These are phyloP conservation scores for Rhizophora mangle DNA, from an alignment of 345 rosid genomes.

Conservation along the genomic window DNA sequence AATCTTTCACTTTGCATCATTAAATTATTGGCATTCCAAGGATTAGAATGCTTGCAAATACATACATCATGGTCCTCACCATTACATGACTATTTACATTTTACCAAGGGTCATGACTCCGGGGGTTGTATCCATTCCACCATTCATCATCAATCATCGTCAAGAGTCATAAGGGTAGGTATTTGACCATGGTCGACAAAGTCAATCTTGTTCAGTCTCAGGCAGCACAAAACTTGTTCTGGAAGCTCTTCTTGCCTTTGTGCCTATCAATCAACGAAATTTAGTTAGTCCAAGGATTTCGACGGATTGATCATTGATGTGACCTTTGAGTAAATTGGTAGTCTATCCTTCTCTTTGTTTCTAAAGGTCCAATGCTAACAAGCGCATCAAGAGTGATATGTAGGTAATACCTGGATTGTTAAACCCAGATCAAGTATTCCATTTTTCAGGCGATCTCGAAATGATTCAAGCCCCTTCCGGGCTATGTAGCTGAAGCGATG, in stretches of 20 bases:
- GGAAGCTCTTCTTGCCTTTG: slow-evolving; percentile 90
- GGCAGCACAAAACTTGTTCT: slow-evolving; percentile 71
- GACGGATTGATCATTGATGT: no score
- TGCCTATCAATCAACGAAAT: slow-evolving; percentile 46
- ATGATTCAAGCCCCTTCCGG: slow-evolving; percentile 84
- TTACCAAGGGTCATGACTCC: no score
- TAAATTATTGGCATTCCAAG: not conserved
- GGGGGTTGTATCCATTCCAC: no score
- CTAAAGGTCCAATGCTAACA: not conserved
- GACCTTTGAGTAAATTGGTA: no score
- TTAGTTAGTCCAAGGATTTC: not conserved
- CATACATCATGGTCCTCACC: slow-evolving; percentile 8
- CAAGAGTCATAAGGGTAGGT: slow-evolving; percentile 47
- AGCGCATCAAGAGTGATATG: not conserved
- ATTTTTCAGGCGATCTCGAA: slow-evolving; percentile 67
- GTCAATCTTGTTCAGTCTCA: slow-evolving; percentile 80
- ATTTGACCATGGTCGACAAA: slow-evolving; percentile 71
- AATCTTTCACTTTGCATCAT: no score
- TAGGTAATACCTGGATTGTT: slow-evolving; percentile 70
- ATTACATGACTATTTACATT: not conserved
- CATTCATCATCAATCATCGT: slow-evolving; percentile 30
- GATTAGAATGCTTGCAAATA: not conserved
- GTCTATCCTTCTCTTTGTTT: not conserved
- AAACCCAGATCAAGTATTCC: slow-evolving; percentile 79
- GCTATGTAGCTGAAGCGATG: slow-evolving; percentile 92